Evolutionary conservation across 2,329 filamentous ascomycete genomes (phyloP).

Genomic region (Neofusicoccum laricinum): DNA sequence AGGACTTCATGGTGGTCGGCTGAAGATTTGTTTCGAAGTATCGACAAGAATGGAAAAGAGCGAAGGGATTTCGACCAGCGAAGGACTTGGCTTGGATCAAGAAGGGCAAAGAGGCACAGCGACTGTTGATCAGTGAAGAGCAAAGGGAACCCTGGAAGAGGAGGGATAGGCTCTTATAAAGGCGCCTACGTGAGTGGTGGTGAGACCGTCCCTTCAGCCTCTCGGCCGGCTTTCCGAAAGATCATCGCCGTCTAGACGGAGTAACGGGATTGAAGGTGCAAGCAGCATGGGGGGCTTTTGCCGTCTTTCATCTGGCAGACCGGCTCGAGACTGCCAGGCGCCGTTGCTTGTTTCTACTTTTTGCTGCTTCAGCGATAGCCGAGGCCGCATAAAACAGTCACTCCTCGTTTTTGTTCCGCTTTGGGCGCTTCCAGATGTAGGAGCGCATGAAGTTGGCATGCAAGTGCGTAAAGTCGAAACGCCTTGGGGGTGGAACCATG

Average conservation of each 20-base stretch:
- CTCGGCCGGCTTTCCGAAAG: conserved; percentile 1
- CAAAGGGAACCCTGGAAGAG: neutral
- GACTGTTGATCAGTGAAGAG: conserved; percentile 10
- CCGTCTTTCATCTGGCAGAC: conserved; percentile 10
- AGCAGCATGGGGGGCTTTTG: neutral
- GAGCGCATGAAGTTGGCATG: conserved; percentile 7
- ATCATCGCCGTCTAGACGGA: neutral
- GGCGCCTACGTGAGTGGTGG: neutral
- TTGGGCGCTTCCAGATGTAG: conserved; percentile 8
- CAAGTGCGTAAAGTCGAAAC: conserved; percentile 8
- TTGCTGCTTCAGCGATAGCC: conserved; percentile 1
- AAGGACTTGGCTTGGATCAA: neutral
- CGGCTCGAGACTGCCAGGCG: neutral
- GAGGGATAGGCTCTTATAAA: neutral
- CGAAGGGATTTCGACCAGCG: conserved; percentile 6
- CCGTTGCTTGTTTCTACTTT: conserved; percentile 7
- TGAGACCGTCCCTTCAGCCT: neutral
- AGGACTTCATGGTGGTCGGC: conserved; percentile 9
- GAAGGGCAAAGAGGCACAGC: conserved; percentile 1
- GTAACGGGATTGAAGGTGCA: neutral
- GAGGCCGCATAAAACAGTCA: neutral
- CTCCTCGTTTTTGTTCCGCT: neutral
- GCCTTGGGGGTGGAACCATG: conserved; percentile 7
- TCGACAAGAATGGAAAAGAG: neutral
- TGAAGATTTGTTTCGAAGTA: neutral